Evolutionary conservation across 768 basidiomycete genomes (phyloP).

Genomic region (Daedalea quercina): DNA sequence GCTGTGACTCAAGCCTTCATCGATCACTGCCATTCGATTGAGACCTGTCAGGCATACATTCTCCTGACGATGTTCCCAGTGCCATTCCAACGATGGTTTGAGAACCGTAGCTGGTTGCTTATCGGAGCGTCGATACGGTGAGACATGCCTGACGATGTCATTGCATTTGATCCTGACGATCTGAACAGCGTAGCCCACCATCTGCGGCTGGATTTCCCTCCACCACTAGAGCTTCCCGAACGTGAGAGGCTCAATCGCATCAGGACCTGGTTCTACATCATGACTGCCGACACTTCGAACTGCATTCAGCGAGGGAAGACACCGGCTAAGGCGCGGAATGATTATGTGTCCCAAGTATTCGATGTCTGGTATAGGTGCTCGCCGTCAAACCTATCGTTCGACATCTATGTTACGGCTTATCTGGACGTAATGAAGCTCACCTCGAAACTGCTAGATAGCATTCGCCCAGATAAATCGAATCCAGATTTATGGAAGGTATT

Average conservation of each 20-base stretch:
- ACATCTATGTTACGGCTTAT: constrained; percentile 38
- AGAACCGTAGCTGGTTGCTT: constrained; percentile 62
- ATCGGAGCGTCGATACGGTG: constrained; percentile 62
- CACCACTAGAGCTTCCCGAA: constrained; percentile 35
- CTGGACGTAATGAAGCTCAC: constrained; percentile 45
- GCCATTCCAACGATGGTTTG: constrained; percentile 52
- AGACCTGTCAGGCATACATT: constrained; percentile 67
- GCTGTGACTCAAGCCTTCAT: constrained; percentile 45
- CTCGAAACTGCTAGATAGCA: constrained; percentile 34
- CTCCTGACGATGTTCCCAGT: constrained; percentile 52
- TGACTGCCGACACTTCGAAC: constrained; percentile 61
- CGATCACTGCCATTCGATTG: constrained; percentile 48
- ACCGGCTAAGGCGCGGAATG: constrained; percentile 52
- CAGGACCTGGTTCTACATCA: constrained; percentile 65
- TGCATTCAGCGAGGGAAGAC: constrained; percentile 67
- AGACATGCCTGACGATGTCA: background rate
- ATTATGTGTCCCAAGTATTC: constrained; percentile 47
- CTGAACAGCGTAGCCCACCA: constrained; percentile 55
- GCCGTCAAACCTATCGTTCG: constrained; percentile 18
- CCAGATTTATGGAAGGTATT: background rate
- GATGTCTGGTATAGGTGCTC: constrained; percentile 23
- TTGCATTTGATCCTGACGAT: background rate
- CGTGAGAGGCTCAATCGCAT: constrained; percentile 59
- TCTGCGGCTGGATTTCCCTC: constrained; percentile 47
- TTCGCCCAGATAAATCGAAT: constrained; percentile 5